Percentiles rank a stretch among this genome's conserved stretches.
Conservation (phyloP, 192 early-diverging fungal genomes). For the Backusella tarrabulga region DNA sequence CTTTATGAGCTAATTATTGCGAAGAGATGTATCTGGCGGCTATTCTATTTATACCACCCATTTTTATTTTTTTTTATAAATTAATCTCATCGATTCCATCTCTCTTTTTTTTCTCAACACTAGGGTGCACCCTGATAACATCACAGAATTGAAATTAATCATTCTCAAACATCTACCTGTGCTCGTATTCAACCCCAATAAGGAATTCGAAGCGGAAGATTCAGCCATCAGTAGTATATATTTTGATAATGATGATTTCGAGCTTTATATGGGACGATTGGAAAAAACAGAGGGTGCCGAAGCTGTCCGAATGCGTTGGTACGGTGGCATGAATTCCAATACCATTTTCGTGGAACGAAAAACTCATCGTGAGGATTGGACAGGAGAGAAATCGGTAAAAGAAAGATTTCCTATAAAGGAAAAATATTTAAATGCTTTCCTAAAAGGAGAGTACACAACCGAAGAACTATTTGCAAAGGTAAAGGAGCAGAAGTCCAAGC, state of each 20-base stretch:
- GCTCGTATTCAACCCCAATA: constrained; percentile 84
- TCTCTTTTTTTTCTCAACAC: neutral
- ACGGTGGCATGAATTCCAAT: constrained; percentile 81
- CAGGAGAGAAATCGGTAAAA: constrained; percentile 91
- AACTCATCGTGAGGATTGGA: constrained; percentile 95
- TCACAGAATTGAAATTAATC: constrained; percentile 90
- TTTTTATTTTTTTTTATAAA: too few relatives aligned
- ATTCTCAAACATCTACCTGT: constrained; percentile 94
- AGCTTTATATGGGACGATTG: constrained; percentile 87
- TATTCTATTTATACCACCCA: too few relatives aligned
- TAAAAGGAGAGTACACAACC: constrained; percentile 75
- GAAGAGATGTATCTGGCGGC: too few relatives aligned
- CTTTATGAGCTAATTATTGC: too few relatives aligned
- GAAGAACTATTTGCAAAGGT: constrained; percentile 80
- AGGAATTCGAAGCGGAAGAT: constrained; percentile 65
- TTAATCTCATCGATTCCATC: too few relatives aligned
- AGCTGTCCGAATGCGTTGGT: constrained; percentile 94
- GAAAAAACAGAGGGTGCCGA: constrained; percentile 93
- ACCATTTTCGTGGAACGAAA: constrained; percentile 98
- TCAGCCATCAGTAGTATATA: constrained; percentile 95
- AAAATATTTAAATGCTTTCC: constrained; percentile 88
- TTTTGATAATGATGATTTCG: constrained; percentile 94
- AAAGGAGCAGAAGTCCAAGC: constrained; percentile 70
- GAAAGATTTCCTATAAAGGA: constrained; percentile 95
- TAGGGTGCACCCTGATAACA: constrained; percentile 91